Conservation (phyloP, 192 early-diverging fungal genomes). For the Backusella sp. region DNA sequence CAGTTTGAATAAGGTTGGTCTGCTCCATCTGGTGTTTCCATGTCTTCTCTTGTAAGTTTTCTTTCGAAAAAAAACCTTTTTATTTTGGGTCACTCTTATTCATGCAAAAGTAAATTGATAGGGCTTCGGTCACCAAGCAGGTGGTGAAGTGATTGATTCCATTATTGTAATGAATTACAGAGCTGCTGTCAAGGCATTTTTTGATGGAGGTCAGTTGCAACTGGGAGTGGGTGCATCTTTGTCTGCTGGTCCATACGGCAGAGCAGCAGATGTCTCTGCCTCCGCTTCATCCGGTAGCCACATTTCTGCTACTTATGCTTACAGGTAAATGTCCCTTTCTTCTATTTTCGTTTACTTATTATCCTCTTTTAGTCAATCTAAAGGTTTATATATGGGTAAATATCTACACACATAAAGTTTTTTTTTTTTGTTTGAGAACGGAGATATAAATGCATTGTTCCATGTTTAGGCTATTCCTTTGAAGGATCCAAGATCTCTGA, state of each 20-base stretch:
- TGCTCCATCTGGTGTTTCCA: conserved; percentile 28
- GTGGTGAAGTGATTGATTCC: conserved; percentile 24
- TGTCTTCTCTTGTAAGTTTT: conserved; percentile 25
- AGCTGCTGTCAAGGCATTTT: conserved; percentile 30
- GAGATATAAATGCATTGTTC: not conserved
- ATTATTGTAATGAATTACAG: conserved; percentile 33
- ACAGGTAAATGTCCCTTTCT: conserved; percentile 63
- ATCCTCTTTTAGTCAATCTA: conserved; percentile 12
- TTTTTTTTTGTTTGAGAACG: not conserved
- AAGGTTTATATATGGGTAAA: conserved; percentile 18
- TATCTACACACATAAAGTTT: not conserved
- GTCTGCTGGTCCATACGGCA: conserved; percentile 20
- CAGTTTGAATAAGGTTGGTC: conserved; percentile 20
- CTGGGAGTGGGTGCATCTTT: conserved; percentile 22
- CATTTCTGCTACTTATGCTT: conserved; percentile 28
- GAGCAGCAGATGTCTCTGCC: conserved; percentile 21
- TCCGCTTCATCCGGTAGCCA: not conserved
- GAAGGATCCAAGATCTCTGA: conserved; percentile 29
- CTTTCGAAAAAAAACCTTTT: not conserved
- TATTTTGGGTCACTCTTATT: not conserved
- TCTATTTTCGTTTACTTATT: conserved; percentile 45
- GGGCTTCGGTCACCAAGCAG: conserved; percentile 26
- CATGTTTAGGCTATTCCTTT: conserved; percentile 23
- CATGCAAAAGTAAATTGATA: not conserved
- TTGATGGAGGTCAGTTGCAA: conserved; percentile 30